A percentile compares a stretch with the other conserved stretches of the same genome.
These are phyloP conservation scores for Catharanthus roseus DNA, from an alignment of 257 asterid genomes.

Conservation along the genomic window DNA sequence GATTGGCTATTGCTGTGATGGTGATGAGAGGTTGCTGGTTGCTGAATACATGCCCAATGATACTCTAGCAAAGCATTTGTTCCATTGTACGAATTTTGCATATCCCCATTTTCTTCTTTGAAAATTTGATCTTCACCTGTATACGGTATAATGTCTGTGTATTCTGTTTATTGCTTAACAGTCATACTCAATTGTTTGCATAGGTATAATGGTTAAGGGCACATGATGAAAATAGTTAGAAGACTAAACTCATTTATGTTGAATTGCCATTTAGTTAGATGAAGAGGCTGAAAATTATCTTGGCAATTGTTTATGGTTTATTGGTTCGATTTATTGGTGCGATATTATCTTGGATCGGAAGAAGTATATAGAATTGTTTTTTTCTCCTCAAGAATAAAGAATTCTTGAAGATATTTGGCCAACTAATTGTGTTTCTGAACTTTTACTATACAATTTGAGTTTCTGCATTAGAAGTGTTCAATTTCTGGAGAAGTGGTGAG, in stretches of 20 bases:
- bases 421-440: not conserved
- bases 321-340: not conserved
- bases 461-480: not conserved
- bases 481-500: not conserved
- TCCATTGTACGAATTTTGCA: slow-evolving; percentile 42
- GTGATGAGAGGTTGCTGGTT: slow-evolving; percentile 68
- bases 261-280: not conserved
- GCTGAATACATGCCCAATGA: slow-evolving; percentile 73
- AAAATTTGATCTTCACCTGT: not conserved
- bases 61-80: slow-evolving; percentile 65
- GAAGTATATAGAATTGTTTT: not conserved
- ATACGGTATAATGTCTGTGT: not conserved
- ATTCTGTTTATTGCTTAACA: not conserved
- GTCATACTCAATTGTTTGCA: not conserved
- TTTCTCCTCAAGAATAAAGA: not conserved
- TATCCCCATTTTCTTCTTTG: not conserved
- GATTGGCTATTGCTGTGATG: slow-evolving; percentile 71
- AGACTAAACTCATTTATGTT: not conserved
- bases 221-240: not conserved
- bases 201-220: not conserved
- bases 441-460: not conserved
- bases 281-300: not conserved
- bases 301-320: not conserved
- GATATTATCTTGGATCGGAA: not conserved
- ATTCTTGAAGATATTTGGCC: not conserved